A percentile compares a stretch with the other conserved stretches of the same genome.
These are phyloP conservation scores for Hsuehochloa calcarea DNA, from an alignment of 176 grass and related monocot species.

Conservation along the genomic window DNA sequence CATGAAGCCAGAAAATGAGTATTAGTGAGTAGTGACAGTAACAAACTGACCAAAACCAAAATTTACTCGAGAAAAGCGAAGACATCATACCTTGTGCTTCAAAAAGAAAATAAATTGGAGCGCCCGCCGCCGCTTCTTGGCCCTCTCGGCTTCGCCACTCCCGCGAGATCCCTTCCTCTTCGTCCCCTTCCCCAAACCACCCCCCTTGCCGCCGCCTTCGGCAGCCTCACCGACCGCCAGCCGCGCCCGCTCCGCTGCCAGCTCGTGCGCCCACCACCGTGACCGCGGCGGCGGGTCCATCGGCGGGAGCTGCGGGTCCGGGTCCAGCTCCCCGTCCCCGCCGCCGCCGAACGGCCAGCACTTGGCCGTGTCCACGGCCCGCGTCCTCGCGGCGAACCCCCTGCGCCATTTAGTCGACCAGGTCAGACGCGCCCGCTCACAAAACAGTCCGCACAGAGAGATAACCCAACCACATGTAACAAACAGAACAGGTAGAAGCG, in stretches of 20 bases:
- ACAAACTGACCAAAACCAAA: background rate
- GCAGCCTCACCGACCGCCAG: background rate
- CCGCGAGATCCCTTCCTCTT: conserved; percentile 34
- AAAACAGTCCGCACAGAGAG: background rate
- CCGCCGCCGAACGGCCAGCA: conserved; percentile 30
- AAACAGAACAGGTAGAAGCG: background rate
- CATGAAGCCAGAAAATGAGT: conserved; percentile 1
- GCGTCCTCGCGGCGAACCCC: conserved; percentile 39
- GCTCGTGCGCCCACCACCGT: conserved; percentile 50
- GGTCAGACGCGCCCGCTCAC: background rate
- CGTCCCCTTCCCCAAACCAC: background rate
- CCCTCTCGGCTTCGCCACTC: background rate
- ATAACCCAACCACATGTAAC: background rate
- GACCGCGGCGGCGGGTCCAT: conserved; percentile 31
- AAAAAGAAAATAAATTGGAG: conserved; percentile 22
- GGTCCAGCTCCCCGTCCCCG: background rate
- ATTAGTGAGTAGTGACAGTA: background rate
- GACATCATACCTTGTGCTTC: conserved; percentile 41
- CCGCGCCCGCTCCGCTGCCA: conserved; percentile 13
- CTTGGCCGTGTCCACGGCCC: conserved; percentile 35
- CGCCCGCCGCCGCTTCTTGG: conserved; percentile 22
- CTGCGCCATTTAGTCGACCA: conserved; percentile 29
- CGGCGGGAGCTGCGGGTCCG: conserved; percentile 20
- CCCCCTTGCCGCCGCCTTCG: background rate
- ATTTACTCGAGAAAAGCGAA: background rate